These are phyloP conservation scores for Hirsutella minnesotensis DNA, from an alignment of 2,329 filamentous ascomycete species.

Conservation along the genomic window DNA sequence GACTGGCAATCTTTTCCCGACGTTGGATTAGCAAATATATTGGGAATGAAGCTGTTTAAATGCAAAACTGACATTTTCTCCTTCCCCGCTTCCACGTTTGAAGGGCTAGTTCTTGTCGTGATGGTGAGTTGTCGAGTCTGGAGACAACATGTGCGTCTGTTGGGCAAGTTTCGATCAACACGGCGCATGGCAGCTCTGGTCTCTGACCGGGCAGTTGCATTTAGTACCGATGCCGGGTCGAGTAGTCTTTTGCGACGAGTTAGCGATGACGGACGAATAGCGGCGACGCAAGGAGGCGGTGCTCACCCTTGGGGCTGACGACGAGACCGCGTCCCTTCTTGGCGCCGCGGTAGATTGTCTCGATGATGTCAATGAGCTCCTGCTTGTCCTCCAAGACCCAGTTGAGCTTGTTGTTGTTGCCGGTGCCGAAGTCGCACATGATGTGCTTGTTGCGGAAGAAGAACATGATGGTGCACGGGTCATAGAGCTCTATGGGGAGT, in stretches of 20 bases:
- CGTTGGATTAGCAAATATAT: conserved; percentile 1
- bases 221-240: conserved; percentile 24
- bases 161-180: too few species aligned
- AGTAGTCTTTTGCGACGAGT: conserved; percentile 16
- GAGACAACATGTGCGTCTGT: too few species aligned
- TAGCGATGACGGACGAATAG: background rate
- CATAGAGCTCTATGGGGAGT: conserved; percentile 50
- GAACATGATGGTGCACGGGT: conserved; percentile 90
- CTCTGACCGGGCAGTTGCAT: background rate
- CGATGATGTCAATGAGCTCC: conserved; percentile 95
- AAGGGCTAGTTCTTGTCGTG: too few species aligned
- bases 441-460: conserved; percentile 99
- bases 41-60: too few species aligned
- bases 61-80: background rate
- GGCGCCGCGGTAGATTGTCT: conserved; percentile 95
- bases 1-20: background rate
- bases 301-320: conserved; percentile 71
- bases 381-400: conserved; percentile 94
- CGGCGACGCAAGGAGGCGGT: background rate
- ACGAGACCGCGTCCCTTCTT: conserved; percentile 97
- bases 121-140: too few species aligned
- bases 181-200: too few species aligned
- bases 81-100: too few species aligned
- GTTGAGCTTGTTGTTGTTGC: conserved; percentile 98
- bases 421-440: conserved; percentile 95